These are phyloP conservation scores for Dorcoceras hygrometricum DNA, from an alignment of 257 asterid genomes.

Conservation along the genomic window DNA sequence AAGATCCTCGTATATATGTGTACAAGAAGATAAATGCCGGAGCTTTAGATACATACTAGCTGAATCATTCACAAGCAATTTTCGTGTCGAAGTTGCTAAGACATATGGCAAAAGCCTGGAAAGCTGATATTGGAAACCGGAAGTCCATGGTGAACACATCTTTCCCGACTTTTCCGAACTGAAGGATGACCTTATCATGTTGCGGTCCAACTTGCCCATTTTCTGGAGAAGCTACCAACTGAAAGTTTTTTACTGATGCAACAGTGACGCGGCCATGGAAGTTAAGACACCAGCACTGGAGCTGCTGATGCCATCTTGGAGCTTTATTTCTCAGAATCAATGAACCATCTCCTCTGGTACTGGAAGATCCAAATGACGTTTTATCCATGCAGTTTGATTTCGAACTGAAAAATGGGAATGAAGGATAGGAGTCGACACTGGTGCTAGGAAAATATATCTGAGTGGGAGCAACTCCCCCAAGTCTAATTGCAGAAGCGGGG, in stretches of 20 bases:
- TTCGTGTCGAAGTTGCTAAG: constrained; percentile 92
- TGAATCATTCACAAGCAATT: constrained; percentile 63
- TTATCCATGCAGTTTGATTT: constrained; percentile 44
- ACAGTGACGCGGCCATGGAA: constrained; percentile 91
- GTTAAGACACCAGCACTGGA: constrained; percentile 96
- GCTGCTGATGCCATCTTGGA: constrained; percentile 95
- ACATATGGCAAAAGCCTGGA: constrained; percentile 73
- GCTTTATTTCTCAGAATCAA: constrained; percentile 70
- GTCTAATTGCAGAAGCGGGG: constrained; percentile 62
- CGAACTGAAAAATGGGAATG: constrained; percentile 42
- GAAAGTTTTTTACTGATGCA: constrained; percentile 92
- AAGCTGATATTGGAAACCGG: constrained; percentile 77
- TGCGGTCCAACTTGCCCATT: constrained; percentile 57
- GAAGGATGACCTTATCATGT: constrained; percentile 73
- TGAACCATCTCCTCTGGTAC: constrained; percentile 34
- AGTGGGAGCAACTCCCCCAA: constrained; percentile 68
- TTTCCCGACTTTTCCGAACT: constrained; percentile 94
- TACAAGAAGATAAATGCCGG: background rate
- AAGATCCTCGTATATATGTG: background rate
- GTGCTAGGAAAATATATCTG: constrained; percentile 48
- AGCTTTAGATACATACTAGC: constrained; percentile 23
- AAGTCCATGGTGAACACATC: constrained; percentile 91
- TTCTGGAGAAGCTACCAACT: constrained; percentile 84
- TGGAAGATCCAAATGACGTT: constrained; percentile 37
- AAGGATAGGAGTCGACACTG: constrained; percentile 43